Evolutionary conservation across 1,284 basidiomycete species (phyloP), one percentile per base, ranked within the genome.

Genomic region (Thecaphora frezii): DNA sequence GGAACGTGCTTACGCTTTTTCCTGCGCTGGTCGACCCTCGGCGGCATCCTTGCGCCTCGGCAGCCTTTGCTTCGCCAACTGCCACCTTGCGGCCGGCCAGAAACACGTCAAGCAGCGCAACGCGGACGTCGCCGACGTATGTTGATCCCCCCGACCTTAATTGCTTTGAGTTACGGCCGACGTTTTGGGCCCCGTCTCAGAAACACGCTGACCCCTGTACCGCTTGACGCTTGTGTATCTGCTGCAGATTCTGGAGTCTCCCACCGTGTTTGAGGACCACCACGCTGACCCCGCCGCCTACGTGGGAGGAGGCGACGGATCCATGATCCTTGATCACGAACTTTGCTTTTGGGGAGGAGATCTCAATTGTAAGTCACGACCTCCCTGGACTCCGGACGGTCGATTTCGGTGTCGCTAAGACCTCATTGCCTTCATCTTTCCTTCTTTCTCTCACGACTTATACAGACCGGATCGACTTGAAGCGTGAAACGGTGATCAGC

Each of bases 291-390:
- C 57, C 14, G 54, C 87, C 18, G 87, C 88, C 1, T 97, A 89
- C 72, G 86, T 90, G 5, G 88, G 89, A 41, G 94, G 94, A 16
- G 93, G 94, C 0, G 90, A 94, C 77, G 94, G 94, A 0, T 86
- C 89, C n/a, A 91, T 90, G 84, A 87, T 94, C 19, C 82, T 96
- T 28, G 94, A 97, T 75, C 94, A 97, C 80, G 93, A 97, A 74
- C 85, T 94, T 46, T 90, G 93, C 58, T 87, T 97, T 54, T 87
- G 97, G 66, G 81, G 90, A 84, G 76, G 84, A 5, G 83, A 84
- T 71, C 71, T 84, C 22, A 84, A 83, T 62, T 66, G 45, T 57
- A 21, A 30, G 46, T 61, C n/a, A n/a, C n/a, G n/a, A n/a, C n/a
- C n/a, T n/a, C n/a, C n/a, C n/a, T n/a, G n/a, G n/a, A n/a, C n/a